Conservation (phyloP, 1,284 basidiomycete species). For the Cryptococcus sp. region DNA sequence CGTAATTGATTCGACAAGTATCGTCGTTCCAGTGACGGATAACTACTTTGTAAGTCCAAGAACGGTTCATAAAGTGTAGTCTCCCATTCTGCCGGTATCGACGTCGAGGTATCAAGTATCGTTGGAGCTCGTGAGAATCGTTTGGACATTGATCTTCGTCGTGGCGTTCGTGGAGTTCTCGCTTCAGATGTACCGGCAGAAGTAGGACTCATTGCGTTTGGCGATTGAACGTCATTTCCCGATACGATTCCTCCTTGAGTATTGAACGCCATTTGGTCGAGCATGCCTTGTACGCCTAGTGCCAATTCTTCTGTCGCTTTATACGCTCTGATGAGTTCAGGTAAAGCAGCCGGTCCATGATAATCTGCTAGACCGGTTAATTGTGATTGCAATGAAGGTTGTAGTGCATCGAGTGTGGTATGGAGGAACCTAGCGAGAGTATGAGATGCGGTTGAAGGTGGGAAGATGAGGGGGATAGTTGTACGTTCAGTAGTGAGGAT, state of each 20-base stretch:
- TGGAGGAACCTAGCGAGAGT: conserved; percentile 76
- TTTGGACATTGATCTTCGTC: conserved; percentile 22
- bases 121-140: conserved; percentile 32
- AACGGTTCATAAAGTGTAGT: conserved; percentile 86
- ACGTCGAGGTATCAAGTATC: conserved; percentile 10
- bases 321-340: conserved; percentile 65
- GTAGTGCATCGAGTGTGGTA: conserved; percentile 67
- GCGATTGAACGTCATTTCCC: conserved; percentile 15
- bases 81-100: conserved; percentile 59
- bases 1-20: conserved; percentile 59
- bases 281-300: conserved; percentile 61
- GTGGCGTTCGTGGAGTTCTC: not conserved
- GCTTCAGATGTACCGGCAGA: not conserved
- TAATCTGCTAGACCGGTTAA: conserved; percentile 63
- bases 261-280: conserved; percentile 58
- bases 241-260: conserved; percentile 26
- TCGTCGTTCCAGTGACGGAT: conserved; percentile 67
- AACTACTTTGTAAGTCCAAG: conserved; percentile 79
- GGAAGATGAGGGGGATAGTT: conserved; percentile 70
- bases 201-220: conserved; percentile 6
- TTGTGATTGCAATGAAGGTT: conserved; percentile 73
- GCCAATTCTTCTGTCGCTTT: conserved; percentile 77
- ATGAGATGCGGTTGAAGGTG: conserved; percentile 57
- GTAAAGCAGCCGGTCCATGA: conserved; percentile 60
- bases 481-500: conserved; percentile 63